These are phyloP conservation scores for Imleria badia DNA, from an alignment of 768 basidiomycete species.

Conservation along the genomic window DNA sequence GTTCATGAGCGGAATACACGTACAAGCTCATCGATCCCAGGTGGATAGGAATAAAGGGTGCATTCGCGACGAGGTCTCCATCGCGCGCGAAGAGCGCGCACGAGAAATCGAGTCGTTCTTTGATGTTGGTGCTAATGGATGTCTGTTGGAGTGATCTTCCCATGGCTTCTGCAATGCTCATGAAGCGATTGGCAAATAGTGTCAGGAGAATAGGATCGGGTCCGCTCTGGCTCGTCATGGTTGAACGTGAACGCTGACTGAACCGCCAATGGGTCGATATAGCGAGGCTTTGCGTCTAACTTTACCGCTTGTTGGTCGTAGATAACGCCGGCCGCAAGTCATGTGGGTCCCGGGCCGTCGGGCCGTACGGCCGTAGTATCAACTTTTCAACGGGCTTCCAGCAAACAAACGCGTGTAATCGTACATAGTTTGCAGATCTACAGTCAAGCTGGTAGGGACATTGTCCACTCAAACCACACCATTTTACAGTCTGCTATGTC, in stretches of 20 bases:
- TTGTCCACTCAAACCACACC: too few relatives aligned
- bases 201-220: slow-evolving; percentile 88
- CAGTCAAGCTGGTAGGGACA: too few relatives aligned
- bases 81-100: slow-evolving; percentile 96
- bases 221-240: slow-evolving; percentile 30
- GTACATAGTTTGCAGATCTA: too few relatives aligned
- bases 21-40: slow-evolving; percentile 90
- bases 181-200: slow-evolving; percentile 94
- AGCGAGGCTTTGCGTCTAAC: too few relatives aligned
- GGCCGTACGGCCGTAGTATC: too few relatives aligned
- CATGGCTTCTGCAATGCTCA: slow-evolving; percentile 98
- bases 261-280: too few relatives aligned
- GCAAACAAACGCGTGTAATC: too few relatives aligned
- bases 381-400: too few relatives aligned
- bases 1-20: slow-evolving; percentile 31
- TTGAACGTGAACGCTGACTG: background rate
- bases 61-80: slow-evolving; percentile 93
- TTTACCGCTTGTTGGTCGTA: too few relatives aligned
- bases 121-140: slow-evolving; percentile 90
- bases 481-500: background rate
- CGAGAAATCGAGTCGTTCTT: slow-evolving; percentile 92
- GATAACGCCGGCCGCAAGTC: background rate
- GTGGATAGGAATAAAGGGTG: slow-evolving; percentile 88
- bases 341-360: background rate
- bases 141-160: slow-evolving; percentile 88